These are phyloP conservation scores for Cutaneotrichosporon spelunceum DNA, from an alignment of 1,284 basidiomycete species.

Conservation along the genomic window DNA sequence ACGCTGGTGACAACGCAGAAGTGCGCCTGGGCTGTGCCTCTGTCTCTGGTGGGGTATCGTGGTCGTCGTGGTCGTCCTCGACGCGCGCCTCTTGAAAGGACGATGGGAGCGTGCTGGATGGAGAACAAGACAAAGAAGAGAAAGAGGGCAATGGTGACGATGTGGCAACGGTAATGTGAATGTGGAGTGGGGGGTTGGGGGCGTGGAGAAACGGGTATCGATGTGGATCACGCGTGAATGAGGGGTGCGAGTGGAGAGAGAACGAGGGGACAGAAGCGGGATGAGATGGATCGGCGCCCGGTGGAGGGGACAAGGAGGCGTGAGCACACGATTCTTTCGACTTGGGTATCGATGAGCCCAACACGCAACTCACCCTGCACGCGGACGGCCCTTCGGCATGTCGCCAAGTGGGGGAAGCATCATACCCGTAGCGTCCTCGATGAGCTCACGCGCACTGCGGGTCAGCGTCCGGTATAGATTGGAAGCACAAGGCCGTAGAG, in stretches of 20 bases:
- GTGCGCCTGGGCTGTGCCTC: conserved; percentile 27
- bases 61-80: conserved; percentile 21
- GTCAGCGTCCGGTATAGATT: neutral
- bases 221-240: neutral
- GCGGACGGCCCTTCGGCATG: conserved; percentile 42
- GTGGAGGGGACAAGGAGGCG: neutral
- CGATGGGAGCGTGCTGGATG: conserved; percentile 47
- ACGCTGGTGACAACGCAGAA: conserved; percentile 42
- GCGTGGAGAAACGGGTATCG: neutral
- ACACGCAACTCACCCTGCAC: conserved; percentile 46
- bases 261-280: neutral
- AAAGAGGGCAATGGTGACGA: neutral
- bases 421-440: conserved; percentile 63
- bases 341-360: neutral
- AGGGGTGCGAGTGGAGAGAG: neutral
- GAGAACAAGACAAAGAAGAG: neutral
- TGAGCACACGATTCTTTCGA: conserved; percentile 5
- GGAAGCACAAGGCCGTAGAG: neutral
- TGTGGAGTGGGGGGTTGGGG: neutral
- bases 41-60: conserved; percentile 12
- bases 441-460: conserved; percentile 71
- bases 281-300: conserved; percentile 6
- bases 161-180: neutral
- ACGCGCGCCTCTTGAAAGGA: conserved; percentile 38
- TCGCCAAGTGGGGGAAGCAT: conserved; percentile 60